Base-by-base conservation (phyloP, 2,329 filamentous ascomycete genomes). In the Paecilomyces formosus region DNA sequence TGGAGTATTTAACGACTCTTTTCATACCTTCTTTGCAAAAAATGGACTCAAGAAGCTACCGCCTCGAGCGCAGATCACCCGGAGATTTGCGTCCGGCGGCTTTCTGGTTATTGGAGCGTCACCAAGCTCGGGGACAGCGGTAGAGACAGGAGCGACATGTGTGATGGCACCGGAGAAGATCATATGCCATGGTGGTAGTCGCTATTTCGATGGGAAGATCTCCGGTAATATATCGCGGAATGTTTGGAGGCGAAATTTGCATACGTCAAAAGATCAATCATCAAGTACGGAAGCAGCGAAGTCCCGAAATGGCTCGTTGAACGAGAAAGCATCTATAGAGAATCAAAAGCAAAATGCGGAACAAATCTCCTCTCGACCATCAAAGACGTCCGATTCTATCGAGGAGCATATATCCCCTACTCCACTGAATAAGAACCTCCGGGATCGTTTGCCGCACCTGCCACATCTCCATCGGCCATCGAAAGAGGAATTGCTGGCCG, bases 401-500 rank as follows among this genome's bases (percentile, higher is more conserved):
- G 45, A 50, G 30, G 57, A 62, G 35, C 62, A 59, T 21, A 62
- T 63, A 21, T 55, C 57, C 15, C 56, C 57, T n/a, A 57, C 59
- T 39, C 54, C 62, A 35, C 60, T 64, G 5, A 69, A 68, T 60
- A 70, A 67, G 51, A 75, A 80, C 60, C 72, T 88, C 28, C 79
- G 85, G 61, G 79, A 86, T 65, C 81, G 83, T 61, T 74, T 88
- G 58, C 84, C 87, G 24, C 88, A 89, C 66, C 84, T 92, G 72
- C 85, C 88, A n/a, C 91, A 86, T 62, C 72, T 87, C 39, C 83
- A 97, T 77, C 83, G 92, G 21, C 93, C 94, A 4, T 93, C 88
- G 7, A 97, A 96, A 70, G 92, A 97, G 71, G 94, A 99, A 73
- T 82, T 99, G 28, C 80, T 99, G 35, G 88, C 90, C 21, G 93